phyloP scores from a whole-genome alignment of 495 filamentous ascomycete species.

The Aspergillus conjunctus region DNA sequence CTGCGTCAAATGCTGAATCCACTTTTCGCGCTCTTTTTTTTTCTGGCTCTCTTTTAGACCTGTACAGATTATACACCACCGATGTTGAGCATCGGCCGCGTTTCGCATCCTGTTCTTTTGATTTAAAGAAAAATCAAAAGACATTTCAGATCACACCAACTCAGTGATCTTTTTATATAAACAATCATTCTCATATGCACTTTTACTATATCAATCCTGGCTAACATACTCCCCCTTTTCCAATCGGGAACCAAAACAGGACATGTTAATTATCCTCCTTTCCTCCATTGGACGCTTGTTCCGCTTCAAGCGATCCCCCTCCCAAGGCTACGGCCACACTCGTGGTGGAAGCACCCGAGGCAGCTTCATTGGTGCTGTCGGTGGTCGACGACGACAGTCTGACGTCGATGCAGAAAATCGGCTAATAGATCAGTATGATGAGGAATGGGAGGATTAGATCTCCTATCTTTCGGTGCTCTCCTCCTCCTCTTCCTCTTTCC shows the following conservation, averaged over 20 bases:
- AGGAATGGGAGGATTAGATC: conserved; percentile 66
- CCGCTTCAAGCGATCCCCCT: conserved; percentile 45
- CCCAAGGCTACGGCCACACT: conserved; percentile 58
- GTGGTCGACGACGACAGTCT: conserved; percentile 40
- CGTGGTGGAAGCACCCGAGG: conserved; percentile 38
- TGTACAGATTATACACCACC: not conserved
- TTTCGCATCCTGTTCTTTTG: not conserved
- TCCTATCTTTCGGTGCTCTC: not conserved
- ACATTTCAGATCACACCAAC: not conserved
- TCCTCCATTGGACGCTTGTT: conserved; percentile 73
- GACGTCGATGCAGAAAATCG: conserved; percentile 69
- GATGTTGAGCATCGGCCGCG: not conserved
- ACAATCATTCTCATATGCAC: too few species aligned
- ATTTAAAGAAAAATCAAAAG: not conserved
- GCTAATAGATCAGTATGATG: conserved; percentile 93
- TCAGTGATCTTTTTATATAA: too few species aligned
- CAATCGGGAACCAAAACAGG: conserved; percentile 50
- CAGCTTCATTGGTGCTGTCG: conserved; percentile 41
- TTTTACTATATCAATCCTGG: not conserved
- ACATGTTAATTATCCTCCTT: conserved; percentile 76
- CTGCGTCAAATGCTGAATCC: conserved; percentile 7
- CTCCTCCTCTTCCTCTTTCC: not conserved
- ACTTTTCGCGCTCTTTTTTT: not conserved
- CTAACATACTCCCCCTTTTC: conserved; percentile 14
- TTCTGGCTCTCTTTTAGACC: not conserved